Conservation (phyloP, 2,329 filamentous ascomycete genomes). For the Xylaria arbuscula region DNA sequence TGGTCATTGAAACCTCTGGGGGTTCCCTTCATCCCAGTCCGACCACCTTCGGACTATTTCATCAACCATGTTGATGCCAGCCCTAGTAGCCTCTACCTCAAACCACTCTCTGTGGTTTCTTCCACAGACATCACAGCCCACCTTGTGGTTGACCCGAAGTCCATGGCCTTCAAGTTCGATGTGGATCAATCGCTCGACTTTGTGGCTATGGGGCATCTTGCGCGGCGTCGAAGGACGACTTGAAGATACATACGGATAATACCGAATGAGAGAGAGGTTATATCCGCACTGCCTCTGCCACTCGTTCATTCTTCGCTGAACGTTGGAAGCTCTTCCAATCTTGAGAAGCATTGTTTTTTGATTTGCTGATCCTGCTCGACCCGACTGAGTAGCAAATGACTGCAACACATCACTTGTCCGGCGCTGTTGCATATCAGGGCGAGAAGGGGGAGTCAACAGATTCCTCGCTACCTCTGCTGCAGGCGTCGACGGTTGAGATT, state of each 20-base stretch:
- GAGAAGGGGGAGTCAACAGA: slow-evolving; percentile 64
- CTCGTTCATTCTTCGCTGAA: slow-evolving; percentile 89
- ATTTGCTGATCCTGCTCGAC: slow-evolving; percentile 48
- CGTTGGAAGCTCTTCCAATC: slow-evolving; percentile 78
- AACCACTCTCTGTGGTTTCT: slow-evolving; percentile 96
- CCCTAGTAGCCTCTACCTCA: slow-evolving; percentile 79
- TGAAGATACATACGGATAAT: slow-evolving; percentile 82
- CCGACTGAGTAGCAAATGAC: slow-evolving; percentile 56
- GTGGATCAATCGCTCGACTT: slow-evolving; percentile 90
- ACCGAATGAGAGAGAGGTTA: slow-evolving; percentile 85
- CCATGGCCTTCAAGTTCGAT: slow-evolving; percentile 80
- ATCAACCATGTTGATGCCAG: slow-evolving; percentile 74
- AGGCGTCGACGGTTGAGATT: slow-evolving; percentile 63
- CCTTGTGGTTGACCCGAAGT: slow-evolving; percentile 62
- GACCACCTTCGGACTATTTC: slow-evolving; percentile 86
- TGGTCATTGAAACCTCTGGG: slow-evolving; percentile 28
- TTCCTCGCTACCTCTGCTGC: slow-evolving; percentile 69
- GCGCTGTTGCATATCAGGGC: slow-evolving; percentile 54
- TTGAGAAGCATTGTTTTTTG: slow-evolving; percentile 74
- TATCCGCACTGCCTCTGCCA: slow-evolving; percentile 96
- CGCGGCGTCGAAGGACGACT: slow-evolving; percentile 58
- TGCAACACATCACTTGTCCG: slow-evolving; percentile 67
- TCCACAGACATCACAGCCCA: slow-evolving; percentile 80
- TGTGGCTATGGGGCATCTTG: slow-evolving; percentile 86
- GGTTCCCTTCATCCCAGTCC: slow-evolving; percentile 74